Percentiles rank a stretch among this genome's conserved stretches.
Conservation (phyloP, 1,139 yeast species). For the Diutina siamensis region DNA sequence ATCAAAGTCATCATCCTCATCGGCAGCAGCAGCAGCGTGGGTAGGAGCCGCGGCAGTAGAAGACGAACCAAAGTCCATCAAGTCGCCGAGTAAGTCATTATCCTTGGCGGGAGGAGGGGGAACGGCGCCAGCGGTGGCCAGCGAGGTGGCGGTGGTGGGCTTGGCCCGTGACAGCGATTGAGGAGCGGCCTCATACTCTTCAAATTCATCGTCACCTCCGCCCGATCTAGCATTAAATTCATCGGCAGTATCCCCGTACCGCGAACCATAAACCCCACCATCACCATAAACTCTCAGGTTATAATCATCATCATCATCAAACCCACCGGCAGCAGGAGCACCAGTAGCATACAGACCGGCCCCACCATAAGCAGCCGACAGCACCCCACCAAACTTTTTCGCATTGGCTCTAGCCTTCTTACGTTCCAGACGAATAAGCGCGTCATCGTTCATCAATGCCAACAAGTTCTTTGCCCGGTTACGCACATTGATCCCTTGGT, state of each 20-base stretch:
- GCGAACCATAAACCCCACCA: conserved; percentile 68
- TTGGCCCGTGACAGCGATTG: conserved; percentile 14
- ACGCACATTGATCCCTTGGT: conserved; percentile 92
- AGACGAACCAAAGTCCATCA: conserved; percentile 38
- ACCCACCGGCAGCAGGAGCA: background rate
- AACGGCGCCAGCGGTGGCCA: conserved; percentile 31
- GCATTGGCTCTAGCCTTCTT: conserved; percentile 79
- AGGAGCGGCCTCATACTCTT: conserved; percentile 54
- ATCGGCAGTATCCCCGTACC: conserved; percentile 47
- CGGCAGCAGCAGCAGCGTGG: conserved; percentile 22
- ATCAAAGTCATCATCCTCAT: conserved; percentile 84
- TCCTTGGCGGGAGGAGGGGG: conserved; percentile 15
- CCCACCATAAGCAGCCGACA: conserved; percentile 42
- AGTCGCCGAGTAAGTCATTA: conserved; percentile 40
- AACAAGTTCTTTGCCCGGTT: conserved; percentile 76
- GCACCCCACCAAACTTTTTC: conserved; percentile 67
- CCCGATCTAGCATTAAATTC: conserved; percentile 29
- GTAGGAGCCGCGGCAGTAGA: conserved; percentile 15
- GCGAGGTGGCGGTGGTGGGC: conserved; percentile 28
- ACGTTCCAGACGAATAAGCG: conserved; percentile 68
- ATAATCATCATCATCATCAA: conserved; percentile 37
- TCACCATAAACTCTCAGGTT: conserved; percentile 61
- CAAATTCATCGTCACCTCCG: conserved; percentile 40
- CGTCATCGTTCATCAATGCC: conserved; percentile 65
- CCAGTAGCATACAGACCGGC: conserved; percentile 11